Conservation (phyloP, 352 stramenopile species). For the Saprolegnia diclina region DNA sequence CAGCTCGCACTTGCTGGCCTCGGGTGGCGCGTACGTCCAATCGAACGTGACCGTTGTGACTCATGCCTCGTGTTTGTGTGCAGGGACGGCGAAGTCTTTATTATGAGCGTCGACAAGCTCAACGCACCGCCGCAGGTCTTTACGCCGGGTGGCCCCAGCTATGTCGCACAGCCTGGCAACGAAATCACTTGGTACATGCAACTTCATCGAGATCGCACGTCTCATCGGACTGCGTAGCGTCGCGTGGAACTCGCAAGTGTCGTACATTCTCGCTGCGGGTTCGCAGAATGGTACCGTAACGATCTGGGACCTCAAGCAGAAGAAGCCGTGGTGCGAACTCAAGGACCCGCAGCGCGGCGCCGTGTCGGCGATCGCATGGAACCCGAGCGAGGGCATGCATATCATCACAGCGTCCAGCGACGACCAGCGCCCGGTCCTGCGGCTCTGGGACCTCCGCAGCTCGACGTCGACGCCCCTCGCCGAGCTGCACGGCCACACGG, state of each 20-base stretch:
- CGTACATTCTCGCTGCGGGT: slow-evolving; percentile 96
- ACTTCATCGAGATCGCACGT: not conserved
- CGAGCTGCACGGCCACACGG: slow-evolving; percentile 93
- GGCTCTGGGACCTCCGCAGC: slow-evolving; percentile 97
- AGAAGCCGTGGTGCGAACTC: slow-evolving; percentile 98
- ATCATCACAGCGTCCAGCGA: slow-evolving; percentile 94
- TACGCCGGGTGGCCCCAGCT: slow-evolving; percentile 66
- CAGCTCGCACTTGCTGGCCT: slow-evolving; percentile 89
- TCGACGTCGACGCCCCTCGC: slow-evolving; percentile 95
- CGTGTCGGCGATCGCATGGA: slow-evolving; percentile 94
- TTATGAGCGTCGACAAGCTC: slow-evolving; percentile 91
- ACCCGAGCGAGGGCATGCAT: slow-evolving; percentile 96
- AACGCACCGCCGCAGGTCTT: slow-evolving; percentile 80
- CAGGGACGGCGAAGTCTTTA: slow-evolving; percentile 93
- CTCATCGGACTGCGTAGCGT: slow-evolving; percentile 42
- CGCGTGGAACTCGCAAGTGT: slow-evolving; percentile 97
- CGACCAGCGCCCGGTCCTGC: slow-evolving; percentile 93
- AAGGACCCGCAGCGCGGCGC: slow-evolving; percentile 81
- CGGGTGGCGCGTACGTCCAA: slow-evolving; percentile 60
- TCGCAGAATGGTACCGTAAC: slow-evolving; percentile 91
- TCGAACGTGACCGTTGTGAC: not conserved
- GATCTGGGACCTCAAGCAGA: slow-evolving; percentile 97
- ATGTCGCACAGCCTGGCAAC: slow-evolving; percentile 62
- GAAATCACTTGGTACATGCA: slow-evolving; percentile 67
- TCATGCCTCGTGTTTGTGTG: slow-evolving; percentile 1